Evolutionary conservation across 495 filamentous ascomycete species (phyloP).

Genomic region (Penicilliopsis zonata): DNA sequence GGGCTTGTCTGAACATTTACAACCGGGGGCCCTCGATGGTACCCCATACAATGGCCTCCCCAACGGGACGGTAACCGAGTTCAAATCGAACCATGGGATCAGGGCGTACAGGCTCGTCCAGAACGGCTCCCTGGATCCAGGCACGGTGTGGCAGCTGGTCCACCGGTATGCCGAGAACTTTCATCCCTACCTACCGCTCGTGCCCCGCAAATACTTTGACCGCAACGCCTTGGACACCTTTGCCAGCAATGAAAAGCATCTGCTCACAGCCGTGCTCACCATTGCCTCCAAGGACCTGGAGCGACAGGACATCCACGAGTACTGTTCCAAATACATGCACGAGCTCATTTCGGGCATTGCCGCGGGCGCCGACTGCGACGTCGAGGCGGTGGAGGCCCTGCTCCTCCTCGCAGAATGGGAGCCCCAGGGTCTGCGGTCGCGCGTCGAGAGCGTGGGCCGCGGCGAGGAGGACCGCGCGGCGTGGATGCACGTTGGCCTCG

Average conservation of each 20-base stretch:
- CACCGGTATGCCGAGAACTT: constrained; percentile 42
- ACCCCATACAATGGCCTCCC: constrained; percentile 18
- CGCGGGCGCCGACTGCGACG: constrained; percentile 45
- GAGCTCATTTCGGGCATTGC: constrained; percentile 47
- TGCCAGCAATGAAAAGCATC: constrained; percentile 40
- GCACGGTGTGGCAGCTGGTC: constrained; percentile 38
- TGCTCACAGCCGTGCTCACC: constrained; percentile 50
- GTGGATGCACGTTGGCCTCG: constrained; percentile 58
- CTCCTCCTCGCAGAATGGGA: constrained; percentile 54
- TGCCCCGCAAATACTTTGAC: constrained; percentile 42
- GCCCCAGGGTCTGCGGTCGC: constrained; percentile 42
- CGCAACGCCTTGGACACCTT: constrained; percentile 34
- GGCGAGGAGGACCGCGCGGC: constrained; percentile 55
- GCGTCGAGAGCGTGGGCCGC: constrained; percentile 41
- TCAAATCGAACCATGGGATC: constrained; percentile 21
- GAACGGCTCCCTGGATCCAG: constrained; percentile 32
- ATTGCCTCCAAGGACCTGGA: constrained; percentile 51
- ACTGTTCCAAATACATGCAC: constrained; percentile 53
- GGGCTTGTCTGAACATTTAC: constrained; percentile 9
- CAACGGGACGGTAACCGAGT: constrained; percentile 17
- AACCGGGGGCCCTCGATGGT: constrained; percentile 11
- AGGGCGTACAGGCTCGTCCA: constrained; percentile 39
- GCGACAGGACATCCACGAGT: constrained; percentile 42
- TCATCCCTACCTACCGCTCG: constrained; percentile 52
- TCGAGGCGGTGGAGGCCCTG: constrained; percentile 53